These are phyloP conservation scores for Penicillium aurantiogriseum DNA, from an alignment of 2,329 filamentous ascomycete genomes.

Conservation along the genomic window DNA sequence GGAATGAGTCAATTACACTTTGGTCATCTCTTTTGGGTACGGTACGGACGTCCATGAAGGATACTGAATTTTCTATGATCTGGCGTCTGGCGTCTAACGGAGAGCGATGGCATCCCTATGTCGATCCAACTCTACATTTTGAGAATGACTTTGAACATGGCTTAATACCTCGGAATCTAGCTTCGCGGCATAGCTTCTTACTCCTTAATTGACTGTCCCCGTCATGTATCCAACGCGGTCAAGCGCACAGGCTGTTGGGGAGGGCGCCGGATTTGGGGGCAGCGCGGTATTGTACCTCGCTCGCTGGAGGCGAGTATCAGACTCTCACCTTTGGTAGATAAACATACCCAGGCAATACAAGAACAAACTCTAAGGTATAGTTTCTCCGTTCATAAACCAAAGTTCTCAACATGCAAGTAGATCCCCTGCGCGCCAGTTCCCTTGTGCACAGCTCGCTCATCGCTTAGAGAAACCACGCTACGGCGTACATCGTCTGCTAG, in stretches of 20 bases:
- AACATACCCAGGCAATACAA: neutral
- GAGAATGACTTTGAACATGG: neutral
- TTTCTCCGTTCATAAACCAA: slow-evolving; percentile 43
- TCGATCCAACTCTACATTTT: neutral
- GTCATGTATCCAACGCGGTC: neutral
- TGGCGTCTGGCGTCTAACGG: neutral
- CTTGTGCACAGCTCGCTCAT: slow-evolving; percentile 66
- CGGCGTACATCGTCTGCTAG: slow-evolving; percentile 57
- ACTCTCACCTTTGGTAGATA: neutral
- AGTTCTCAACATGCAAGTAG: slow-evolving; percentile 59
- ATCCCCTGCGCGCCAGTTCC: slow-evolving; percentile 65
- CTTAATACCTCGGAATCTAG: too few relatives aligned
- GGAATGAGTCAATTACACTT: neutral
- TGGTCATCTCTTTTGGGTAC: too few relatives aligned
- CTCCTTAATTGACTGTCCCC: neutral
- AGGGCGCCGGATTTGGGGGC: neutral
- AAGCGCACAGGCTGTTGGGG: neutral
- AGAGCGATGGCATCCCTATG: neutral
- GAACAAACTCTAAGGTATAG: too few relatives aligned
- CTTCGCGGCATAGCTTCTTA: neutral
- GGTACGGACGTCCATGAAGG: neutral
- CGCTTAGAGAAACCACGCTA: slow-evolving; percentile 56
- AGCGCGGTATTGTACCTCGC: neutral
- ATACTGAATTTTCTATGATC: neutral
- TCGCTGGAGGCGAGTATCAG: neutral